phyloP scores from a whole-genome alignment of 495 filamentous ascomycete genomes.

The Hyaloscypha variabilis region DNA sequence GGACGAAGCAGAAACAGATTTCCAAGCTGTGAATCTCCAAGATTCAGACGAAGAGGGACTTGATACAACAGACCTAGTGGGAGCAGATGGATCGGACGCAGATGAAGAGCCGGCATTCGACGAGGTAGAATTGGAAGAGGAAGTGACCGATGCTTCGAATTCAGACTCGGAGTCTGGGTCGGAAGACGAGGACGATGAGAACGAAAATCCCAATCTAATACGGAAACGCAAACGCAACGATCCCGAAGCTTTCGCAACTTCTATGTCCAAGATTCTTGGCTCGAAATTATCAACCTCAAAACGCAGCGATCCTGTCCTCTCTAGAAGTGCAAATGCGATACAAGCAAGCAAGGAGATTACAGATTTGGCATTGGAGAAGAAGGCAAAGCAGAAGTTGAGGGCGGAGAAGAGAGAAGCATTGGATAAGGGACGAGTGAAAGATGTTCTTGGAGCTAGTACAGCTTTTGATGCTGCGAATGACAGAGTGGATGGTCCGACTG shows the following conservation, averaged over 20 bases:
- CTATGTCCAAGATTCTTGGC: conserved; percentile 86
- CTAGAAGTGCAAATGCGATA: conserved; percentile 71
- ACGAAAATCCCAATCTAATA: conserved; percentile 34
- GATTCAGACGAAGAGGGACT: conserved; percentile 63
- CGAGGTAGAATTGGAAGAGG: conserved; percentile 32
- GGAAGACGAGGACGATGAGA: conserved; percentile 36
- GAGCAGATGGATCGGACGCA: conserved; percentile 31
- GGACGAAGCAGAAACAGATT: conserved; percentile 48
- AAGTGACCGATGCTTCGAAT: conserved; percentile 36
- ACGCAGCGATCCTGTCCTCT: conserved; percentile 85
- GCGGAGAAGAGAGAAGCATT: conserved; percentile 79
- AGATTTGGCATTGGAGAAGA: conserved; percentile 76
- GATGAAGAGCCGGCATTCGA: conserved; percentile 37
- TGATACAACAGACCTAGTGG: conserved; percentile 32
- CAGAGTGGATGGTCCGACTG: conserved; percentile 43
- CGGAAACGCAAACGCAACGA: conserved; percentile 76
- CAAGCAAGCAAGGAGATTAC: conserved; percentile 65
- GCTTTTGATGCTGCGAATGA: conserved; percentile 46
- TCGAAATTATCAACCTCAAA: conserved; percentile 81
- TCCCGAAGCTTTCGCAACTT: conserved; percentile 84
- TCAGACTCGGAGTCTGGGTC: conserved; percentile 40
- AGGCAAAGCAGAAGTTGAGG: conserved; percentile 74
- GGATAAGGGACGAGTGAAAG: conserved; percentile 85
- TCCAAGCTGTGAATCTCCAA: conserved; percentile 65
- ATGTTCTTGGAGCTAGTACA: conserved; percentile 64